A percentile compares a stretch with the other conserved stretches of the same genome.
phyloP scores from a whole-genome alignment of 202 grass and related monocot species.

The Cymbopogon flexuosus region DNA sequence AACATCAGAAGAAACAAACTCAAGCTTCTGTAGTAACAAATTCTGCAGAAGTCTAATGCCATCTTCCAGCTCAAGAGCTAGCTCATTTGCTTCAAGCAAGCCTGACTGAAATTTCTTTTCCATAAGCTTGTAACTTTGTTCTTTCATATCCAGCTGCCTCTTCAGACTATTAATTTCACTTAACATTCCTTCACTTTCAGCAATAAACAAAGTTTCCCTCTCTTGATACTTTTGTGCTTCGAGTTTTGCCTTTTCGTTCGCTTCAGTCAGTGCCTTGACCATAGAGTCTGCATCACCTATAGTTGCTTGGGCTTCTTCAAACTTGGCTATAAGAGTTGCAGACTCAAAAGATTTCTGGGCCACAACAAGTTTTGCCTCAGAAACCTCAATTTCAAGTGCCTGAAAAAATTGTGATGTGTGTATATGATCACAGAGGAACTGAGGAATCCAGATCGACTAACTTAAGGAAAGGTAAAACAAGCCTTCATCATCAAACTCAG shows the following conservation, averaged over 20 bases:
- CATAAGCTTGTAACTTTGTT: slow-evolving; percentile 51
- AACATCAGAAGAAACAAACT: slow-evolving; percentile 65
- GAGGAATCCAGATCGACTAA: neutral
- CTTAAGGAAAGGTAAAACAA: neutral
- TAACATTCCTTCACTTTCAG: slow-evolving; percentile 47
- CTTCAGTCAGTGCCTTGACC: slow-evolving; percentile 63
- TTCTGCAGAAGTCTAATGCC: slow-evolving; percentile 47
- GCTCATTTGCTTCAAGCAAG: slow-evolving; percentile 47
- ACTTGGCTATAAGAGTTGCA: slow-evolving; percentile 55
- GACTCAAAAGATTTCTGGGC: slow-evolving; percentile 74
- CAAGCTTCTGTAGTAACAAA: slow-evolving; percentile 50
- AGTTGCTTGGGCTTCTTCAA: slow-evolving; percentile 79
- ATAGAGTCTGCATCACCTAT: slow-evolving; percentile 73
- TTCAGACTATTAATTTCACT: slow-evolving; percentile 51
- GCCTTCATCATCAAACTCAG: neutral
- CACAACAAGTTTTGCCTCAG: slow-evolving; percentile 53
- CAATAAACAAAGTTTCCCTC: slow-evolving; percentile 46
- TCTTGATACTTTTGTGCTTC: slow-evolving; percentile 52
- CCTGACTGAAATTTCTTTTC: slow-evolving; percentile 50
- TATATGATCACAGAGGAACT: slow-evolving; percentile 4
- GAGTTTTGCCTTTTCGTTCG: slow-evolving; percentile 63
- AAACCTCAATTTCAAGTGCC: slow-evolving; percentile 64
- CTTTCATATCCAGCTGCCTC: slow-evolving; percentile 44
- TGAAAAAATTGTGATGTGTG: slow-evolving; percentile 38
- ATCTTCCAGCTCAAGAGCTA: slow-evolving; percentile 70